A percentile compares a stretch with the other conserved stretches of the same genome.
phyloP scores from a whole-genome alignment of 2,329 filamentous ascomycete species.

The Fusarium sp. region DNA sequence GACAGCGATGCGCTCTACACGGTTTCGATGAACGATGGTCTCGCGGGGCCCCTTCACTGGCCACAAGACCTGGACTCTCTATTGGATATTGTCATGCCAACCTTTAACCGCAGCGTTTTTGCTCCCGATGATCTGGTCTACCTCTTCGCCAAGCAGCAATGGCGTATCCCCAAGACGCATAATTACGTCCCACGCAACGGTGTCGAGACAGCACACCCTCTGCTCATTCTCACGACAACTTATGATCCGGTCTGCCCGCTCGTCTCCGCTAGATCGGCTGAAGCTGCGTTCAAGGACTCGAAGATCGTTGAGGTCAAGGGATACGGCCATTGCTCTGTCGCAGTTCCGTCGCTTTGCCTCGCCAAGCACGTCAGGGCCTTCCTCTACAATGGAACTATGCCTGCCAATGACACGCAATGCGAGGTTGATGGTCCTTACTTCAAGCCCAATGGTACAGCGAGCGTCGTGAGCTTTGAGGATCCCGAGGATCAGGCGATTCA shows the following conservation, averaged over 20 bases:
- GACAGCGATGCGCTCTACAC: conserved; percentile 41
- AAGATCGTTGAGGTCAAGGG: conserved; percentile 53
- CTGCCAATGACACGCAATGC: conserved; percentile 48
- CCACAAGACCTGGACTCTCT: conserved; percentile 45
- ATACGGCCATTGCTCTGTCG: conserved; percentile 55
- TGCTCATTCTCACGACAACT: conserved; percentile 46
- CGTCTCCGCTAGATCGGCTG: conserved; percentile 49
- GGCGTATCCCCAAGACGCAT: conserved; percentile 45
- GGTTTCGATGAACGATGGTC: conserved; percentile 43
- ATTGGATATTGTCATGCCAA: conserved; percentile 48
- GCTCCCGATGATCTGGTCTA: conserved; percentile 44
- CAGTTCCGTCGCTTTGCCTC: conserved; percentile 50
- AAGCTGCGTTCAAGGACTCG: conserved; percentile 49
- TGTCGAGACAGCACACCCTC: conserved; percentile 48
- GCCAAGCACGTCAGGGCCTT: conserved; percentile 49
- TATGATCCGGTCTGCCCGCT: conserved; percentile 62
- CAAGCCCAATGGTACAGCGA: conserved; percentile 9
- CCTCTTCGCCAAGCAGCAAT: conserved; percentile 45
- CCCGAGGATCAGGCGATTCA: conserved; percentile 31
- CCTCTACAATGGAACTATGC: conserved; percentile 51
- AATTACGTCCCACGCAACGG: conserved; percentile 34
- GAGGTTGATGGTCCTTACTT: conserved; percentile 53
- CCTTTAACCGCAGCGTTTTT: conserved; percentile 47
- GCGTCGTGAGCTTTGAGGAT: background rate
- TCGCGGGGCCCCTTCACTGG: conserved; percentile 42